Conservation (phyloP, 2,329 filamentous ascomycete genomes). For the Chalaropsis ovoidea region DNA sequence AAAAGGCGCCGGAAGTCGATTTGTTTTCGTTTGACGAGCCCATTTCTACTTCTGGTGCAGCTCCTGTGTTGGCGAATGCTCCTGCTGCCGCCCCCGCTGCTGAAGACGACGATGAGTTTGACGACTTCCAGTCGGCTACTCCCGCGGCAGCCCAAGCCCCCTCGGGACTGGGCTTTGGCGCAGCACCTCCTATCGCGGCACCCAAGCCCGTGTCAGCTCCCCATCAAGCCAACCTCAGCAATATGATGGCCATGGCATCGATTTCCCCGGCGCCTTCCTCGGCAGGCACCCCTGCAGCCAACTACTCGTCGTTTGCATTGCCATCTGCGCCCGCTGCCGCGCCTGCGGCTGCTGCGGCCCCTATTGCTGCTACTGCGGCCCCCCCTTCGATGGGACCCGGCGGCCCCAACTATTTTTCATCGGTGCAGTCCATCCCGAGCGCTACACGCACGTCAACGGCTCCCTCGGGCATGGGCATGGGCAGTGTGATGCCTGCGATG, state of each 20-base stretch:
- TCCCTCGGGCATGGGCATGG: constrained; percentile 34
- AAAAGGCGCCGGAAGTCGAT: constrained; percentile 82
- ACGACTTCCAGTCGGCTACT: constrained; percentile 88
- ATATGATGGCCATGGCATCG: constrained; percentile 69
- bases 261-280: constrained; percentile 61
- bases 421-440: constrained; percentile 44
- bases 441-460: constrained; percentile 28
- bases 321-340: constrained; percentile 33
- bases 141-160: constrained; percentile 42
- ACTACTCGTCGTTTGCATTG: constrained; percentile 54
- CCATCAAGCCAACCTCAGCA: constrained; percentile 68
- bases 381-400: constrained; percentile 52
- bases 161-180: constrained; percentile 32
- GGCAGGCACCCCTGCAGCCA: constrained; percentile 46
- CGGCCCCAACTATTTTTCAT: constrained; percentile 91
- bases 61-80: constrained; percentile 29
- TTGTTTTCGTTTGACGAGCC: constrained; percentile 87
- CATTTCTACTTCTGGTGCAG: constrained; percentile 36
- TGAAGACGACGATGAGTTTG: constrained; percentile 84
- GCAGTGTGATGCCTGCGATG: constrained; percentile 41
- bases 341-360: constrained; percentile 27
- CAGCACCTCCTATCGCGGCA: constrained; percentile 46
- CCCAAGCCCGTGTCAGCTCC: constrained; percentile 78
- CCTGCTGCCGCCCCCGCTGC: constrained; percentile 25
- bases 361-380: constrained; percentile 26